Base-by-base conservation (phyloP, 441 rosid genomes). In the Metrosideros polymorpha region DNA sequence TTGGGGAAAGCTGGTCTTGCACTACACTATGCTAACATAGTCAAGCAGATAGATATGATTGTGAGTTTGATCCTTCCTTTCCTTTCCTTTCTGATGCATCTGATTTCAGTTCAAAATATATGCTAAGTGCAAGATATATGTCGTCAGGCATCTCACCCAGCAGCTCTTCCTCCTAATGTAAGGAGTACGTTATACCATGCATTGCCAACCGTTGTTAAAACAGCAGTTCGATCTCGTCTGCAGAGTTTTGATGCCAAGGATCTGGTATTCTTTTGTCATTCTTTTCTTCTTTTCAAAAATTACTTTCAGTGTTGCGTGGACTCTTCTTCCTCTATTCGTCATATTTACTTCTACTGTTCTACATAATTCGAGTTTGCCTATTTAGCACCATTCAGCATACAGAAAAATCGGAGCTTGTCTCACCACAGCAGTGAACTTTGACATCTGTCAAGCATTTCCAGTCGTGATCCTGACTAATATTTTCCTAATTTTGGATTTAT, bases 1-100 rank as follows among this genome's bases (percentile, higher is more conserved):
- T 66, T 86, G 53, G 88, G 88, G 52, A 71, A 76, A 39, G 57
- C 82, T 13, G 83, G 71, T 61, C 88, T 86, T 39, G 85, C 85
- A 4, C 19, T 63, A 24, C 83, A 86, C 85, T 86, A 86, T 39
- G 88, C 88, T 43, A 63, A 42, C 25, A 51, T 83, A 27, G 53
- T 86, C 49, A 9, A 45, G 22, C 85, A n/a, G 85, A 86, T 86
- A 49, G 88, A 86, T 50, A 35, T n/a, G 56, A 86, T 83, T 35
- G 88, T 86, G 56, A 59, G 88, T 86, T 82, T 66, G 49, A 83
- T 63, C 53, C 47, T 27, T 50, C 63, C 85, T 53, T 55, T 47
- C 39, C 43, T 61, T 82, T 85, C 56, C 30, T 61, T 82, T 85
- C 56, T 24, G 0, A 30, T 66, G 32, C 51, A 30, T 75, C 77